Conservation (phyloP, 192 early-diverging fungal species). For the Linnemannia elongata region DNA sequence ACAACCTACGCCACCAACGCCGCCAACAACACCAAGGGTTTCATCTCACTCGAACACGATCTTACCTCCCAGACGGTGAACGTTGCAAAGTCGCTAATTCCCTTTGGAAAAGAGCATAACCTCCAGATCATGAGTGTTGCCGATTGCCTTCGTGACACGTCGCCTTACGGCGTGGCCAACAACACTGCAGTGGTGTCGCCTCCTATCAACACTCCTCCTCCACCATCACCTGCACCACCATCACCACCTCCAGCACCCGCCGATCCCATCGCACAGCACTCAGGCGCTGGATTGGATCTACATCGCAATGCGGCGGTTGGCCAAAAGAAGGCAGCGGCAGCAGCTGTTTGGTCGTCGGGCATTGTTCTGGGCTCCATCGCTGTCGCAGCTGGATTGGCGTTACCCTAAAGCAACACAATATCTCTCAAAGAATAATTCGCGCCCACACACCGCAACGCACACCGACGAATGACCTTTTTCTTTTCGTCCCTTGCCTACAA, state of each 20-base stretch:
- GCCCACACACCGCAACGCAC: neutral
- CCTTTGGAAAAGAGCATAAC: neutral
- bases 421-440: neutral
- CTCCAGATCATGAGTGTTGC: slow-evolving; percentile 22
- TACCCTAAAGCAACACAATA: neutral
- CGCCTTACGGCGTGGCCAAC: slow-evolving; percentile 10
- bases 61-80: slow-evolving; percentile 6
- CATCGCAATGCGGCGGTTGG: neutral
- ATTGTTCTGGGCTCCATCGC: neutral
- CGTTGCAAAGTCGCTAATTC: slow-evolving; percentile 28
- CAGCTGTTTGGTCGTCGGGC: neutral
- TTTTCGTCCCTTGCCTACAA: neutral
- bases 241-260: neutral
- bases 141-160: slow-evolving; percentile 26
- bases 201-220: neutral
- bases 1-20: neutral
- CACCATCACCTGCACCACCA: neutral
- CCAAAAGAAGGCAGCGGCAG: neutral
- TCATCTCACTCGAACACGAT: slow-evolving; percentile 49
- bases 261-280: neutral
- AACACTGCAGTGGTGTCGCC: neutral
- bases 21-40: slow-evolving; percentile 15
- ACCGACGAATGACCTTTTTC: neutral
- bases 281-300: neutral
- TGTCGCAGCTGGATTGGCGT: neutral